Conservation (phyloP, 1,284 basidiomycete species). For the Caloboletus inedulis region DNA sequence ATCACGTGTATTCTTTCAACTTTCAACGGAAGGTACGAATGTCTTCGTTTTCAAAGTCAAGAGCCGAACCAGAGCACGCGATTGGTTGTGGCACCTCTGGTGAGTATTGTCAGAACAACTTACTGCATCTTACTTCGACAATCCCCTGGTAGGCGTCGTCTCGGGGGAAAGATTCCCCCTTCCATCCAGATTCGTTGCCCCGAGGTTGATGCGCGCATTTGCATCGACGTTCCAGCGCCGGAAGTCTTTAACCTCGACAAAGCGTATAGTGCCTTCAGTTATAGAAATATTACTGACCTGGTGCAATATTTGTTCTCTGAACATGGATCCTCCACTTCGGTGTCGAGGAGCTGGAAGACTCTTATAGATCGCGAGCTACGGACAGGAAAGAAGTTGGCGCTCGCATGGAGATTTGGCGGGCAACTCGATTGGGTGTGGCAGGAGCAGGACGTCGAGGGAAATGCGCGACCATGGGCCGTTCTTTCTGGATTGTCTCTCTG, state of each 20-base stretch:
- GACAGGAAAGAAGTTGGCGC: conserved; percentile 59
- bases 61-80: conserved; percentile 65
- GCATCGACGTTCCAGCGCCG: conserved; percentile 26
- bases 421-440: conserved; percentile 82
- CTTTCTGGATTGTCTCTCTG: conserved; percentile 69
- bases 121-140: conserved; percentile 4
- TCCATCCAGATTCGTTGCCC: conserved; percentile 38
- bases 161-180: conserved; percentile 49
- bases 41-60: conserved; percentile 78
- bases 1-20: conserved; percentile 44
- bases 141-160: conserved; percentile 50
- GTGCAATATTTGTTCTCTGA: conserved; percentile 54
- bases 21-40: conserved; percentile 61
- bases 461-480: conserved; percentile 66
- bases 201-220: conserved; percentile 39
- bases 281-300: conserved; percentile 56
- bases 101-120: conserved; percentile 28
- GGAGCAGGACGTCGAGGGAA: conserved; percentile 59
- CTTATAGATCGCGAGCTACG: conserved; percentile 53
- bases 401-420: conserved; percentile 73
- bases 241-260: conserved; percentile 23
- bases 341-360: conserved; percentile 52
- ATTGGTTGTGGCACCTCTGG: conserved; percentile 86
- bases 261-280: conserved; percentile 50
- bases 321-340: conserved; percentile 16